Evolutionary conservation across 2,329 filamentous ascomycete genomes (phyloP).

Genomic region (Alternaria solani): DNA sequence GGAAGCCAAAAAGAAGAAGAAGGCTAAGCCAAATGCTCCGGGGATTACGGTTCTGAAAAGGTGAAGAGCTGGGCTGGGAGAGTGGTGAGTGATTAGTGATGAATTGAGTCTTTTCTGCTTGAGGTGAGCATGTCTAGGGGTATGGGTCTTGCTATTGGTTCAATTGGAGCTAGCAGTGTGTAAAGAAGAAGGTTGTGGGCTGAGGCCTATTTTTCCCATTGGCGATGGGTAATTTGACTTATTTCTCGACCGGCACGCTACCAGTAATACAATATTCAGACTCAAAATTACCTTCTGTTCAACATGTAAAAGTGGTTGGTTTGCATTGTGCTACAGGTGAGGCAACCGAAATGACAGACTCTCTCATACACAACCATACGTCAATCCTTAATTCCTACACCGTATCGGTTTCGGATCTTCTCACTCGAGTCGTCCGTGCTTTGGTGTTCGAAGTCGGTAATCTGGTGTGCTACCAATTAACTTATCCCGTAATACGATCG

Average conservation of each 20-base stretch:
- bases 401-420: too few relatives aligned
- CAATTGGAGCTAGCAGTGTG: background rate
- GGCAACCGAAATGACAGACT: background rate
- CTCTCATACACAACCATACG: background rate
- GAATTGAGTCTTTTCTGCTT: background rate
- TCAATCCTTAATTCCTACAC: background rate
- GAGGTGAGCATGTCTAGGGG: background rate
- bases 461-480: background rate
- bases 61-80: background rate
- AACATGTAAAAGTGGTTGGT: background rate
- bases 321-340: background rate
- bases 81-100: background rate
- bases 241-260: background rate
- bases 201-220: background rate
- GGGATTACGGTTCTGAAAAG: conserved; percentile 11
- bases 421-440: too few relatives aligned
- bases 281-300: background rate
- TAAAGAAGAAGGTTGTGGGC: background rate
- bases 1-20: conserved; percentile 18
- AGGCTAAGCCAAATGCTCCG: background rate
- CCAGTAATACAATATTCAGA: background rate
- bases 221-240: background rate
- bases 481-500: background rate
- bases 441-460: too few relatives aligned
- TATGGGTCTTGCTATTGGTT: background rate